Conservation (phyloP, 208 protist species). For the Acanthamoeba triangularis region DNA sequence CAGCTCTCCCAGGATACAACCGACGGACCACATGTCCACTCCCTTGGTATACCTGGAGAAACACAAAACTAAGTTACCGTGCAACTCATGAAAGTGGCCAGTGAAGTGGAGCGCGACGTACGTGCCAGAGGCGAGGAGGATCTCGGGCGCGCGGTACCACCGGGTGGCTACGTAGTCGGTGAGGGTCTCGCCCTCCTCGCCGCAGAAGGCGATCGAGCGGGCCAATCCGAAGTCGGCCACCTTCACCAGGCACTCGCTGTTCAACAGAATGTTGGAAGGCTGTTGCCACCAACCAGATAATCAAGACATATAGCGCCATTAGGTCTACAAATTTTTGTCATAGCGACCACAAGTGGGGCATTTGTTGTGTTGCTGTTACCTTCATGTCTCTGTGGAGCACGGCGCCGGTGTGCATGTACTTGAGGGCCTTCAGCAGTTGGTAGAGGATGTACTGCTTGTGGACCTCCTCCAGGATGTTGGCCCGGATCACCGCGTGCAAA, state of each 20-base stretch:
- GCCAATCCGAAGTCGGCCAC: slow-evolving; percentile 99
- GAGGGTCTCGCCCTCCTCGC: slow-evolving; percentile 91
- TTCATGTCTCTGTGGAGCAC: slow-evolving; percentile 97
- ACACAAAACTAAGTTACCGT: neutral
- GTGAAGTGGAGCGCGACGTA: slow-evolving; percentile 94
- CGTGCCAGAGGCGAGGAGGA: slow-evolving; percentile 97
- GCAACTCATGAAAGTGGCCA: neutral
- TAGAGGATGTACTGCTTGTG: slow-evolving; percentile 99
- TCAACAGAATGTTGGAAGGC: slow-evolving; percentile 89
- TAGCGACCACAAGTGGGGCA: neutral
- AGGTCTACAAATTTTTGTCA: neutral
- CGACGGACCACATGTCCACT: slow-evolving; percentile 99
- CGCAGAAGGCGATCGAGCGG: slow-evolving; percentile 95
- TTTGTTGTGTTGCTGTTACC: neutral
- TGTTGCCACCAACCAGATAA: slow-evolving; percentile 9
- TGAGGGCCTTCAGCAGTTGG: slow-evolving; percentile 98
- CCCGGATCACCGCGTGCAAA: slow-evolving; percentile 96
- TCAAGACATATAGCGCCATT: neutral
- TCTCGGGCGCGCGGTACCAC: slow-evolving; percentile 99
- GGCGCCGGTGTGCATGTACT: slow-evolving; percentile 93
- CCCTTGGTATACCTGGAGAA: slow-evolving; percentile 96
- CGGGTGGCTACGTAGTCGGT: slow-evolving; percentile 95
- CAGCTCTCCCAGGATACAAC: slow-evolving; percentile 98
- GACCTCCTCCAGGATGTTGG: slow-evolving; percentile 97
- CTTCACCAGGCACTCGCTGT: slow-evolving; percentile 92